Evolutionary conservation across 2,329 filamentous ascomycete species (phyloP), one percentile per base, ranked within the genome.

Genomic region (Corniculantispora saksenae): DNA sequence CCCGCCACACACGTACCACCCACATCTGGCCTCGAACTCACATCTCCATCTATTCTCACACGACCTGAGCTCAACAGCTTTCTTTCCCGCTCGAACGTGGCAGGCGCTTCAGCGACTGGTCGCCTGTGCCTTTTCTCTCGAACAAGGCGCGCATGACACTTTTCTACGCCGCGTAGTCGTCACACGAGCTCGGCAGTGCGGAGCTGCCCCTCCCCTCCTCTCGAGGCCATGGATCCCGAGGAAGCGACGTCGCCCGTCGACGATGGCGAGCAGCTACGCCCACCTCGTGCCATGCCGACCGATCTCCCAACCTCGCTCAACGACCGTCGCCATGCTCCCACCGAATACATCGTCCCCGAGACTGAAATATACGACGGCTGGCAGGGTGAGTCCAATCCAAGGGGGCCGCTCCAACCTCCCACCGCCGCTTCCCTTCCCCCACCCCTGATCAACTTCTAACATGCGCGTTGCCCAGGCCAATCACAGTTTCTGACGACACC

Each of bases 281-380:
- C 63, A 27, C 80, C 84, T 66, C 80, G 80, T 66, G 70, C 76
- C 67, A 86, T 98, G 59, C 95, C 95, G 48, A 81, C 86, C 70
- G 95, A 99, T 78, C 86, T 99, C 43, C 95, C 95, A 13, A 95
- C 87, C 70, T 97, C 94, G 15, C 86, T 99, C 63, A 91, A 99
- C 77, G 95, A 99, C 81, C 88, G 95, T 67, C 87, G 89, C 71
- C 84, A 84, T 72, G 85, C 91, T 40, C 86, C 89, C 4, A 83
- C 82, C 55, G 88, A 89, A 66, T 72, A 74, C 67, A 86, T 89
- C 68, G 85, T 91, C 64, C 84, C 84, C 47, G 95, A 98, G 82
- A 97, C 94, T 48, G 95, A 98, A 82, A 93, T 97, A 81, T 99
- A 98, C 77, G 95, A 99, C 85, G 95, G 93, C 71, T 99, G 95